Percentiles rank a stretch among this genome's conserved stretches.
phyloP scores from a whole-genome alignment of 441 rosid species.

The Melastoma candidum region DNA sequence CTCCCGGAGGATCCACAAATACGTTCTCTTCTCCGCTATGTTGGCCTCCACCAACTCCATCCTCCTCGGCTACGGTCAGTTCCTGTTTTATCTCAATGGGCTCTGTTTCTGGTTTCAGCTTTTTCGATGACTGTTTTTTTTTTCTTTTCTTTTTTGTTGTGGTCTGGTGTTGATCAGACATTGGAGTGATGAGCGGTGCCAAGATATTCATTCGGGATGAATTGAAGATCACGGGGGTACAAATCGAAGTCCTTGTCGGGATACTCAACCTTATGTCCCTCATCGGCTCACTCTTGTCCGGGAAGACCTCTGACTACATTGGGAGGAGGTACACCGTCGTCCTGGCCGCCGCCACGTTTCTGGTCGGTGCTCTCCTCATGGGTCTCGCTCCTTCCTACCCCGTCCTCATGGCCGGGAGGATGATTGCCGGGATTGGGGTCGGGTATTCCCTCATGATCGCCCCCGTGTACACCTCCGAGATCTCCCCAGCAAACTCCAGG shows the following conservation, averaged over 20 bases:
- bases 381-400: constrained; percentile 24
- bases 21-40: too few species aligned
- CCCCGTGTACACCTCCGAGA: constrained; percentile 36
- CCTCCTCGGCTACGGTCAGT: too few species aligned
- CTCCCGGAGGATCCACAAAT: too few species aligned
- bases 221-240: constrained; percentile 22
- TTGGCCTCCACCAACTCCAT: too few species aligned
- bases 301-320: constrained; percentile 24
- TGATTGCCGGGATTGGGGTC: constrained; percentile 25
- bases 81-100: too few species aligned
- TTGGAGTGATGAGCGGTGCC: too few species aligned
- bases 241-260: constrained; percentile 28
- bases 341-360: constrained; percentile 21
- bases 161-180: too few species aligned
- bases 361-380: constrained; percentile 25
- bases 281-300: constrained; percentile 26
- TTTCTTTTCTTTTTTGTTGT: too few species aligned
- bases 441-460: constrained; percentile 31
- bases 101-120: too few species aligned
- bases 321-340: constrained; percentile 32
- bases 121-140: too few species aligned
- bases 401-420: constrained; percentile 22
- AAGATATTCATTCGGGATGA: neutral
- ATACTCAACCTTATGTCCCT: constrained; percentile 28
- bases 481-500: constrained; percentile 39